Evolutionary conservation across 2,329 filamentous ascomycete species (phyloP), one percentile per base, ranked within the genome.

Genomic region (Colletotrichum spaethianum): DNA sequence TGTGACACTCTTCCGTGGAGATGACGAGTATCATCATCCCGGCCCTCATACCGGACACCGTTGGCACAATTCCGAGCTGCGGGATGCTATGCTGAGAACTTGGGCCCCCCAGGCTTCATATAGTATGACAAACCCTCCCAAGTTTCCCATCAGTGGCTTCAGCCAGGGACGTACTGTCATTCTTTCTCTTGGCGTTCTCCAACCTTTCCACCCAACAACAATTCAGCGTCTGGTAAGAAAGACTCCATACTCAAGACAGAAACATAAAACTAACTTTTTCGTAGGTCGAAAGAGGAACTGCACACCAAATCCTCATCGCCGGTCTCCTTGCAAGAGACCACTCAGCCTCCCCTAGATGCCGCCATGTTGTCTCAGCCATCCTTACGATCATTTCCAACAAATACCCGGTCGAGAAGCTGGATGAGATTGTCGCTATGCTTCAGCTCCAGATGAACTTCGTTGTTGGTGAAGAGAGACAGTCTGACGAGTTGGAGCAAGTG

Each of bases 301-400:
- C 79, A 0, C 81, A 84, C 40, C 62, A 70, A 18, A 48, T 75
- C 50, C 64, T 77, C 11, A 62, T 80, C 4, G 78, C 73, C 31
- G 72, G 73, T n/a, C 68, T 75, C 16, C 50, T 75, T 20, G 52
- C 52, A 14, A 53, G 62, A 28, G 73, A 74, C 18, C 67, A 71
- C 36, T 79, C 44, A 76, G 77, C 38, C 74, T 75, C 11, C 52
- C 75, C n/a, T 57, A 75, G 12, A 57, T 75, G 33, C 74, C 75
- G 44, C 72, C 76, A 74, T 73, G 79, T 71, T 61, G 75, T 80
- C 78, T 63, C 75, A 20, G 75, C 77, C 9, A 82, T 86, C 14
- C 77, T 86, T 14, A 80, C 82, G 2, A 79, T 84, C 4, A 75
- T 87, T 36, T 80, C 84, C 60, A 87, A 87, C 75, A 87, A 86